phyloP scores from a whole-genome alignment of 2,329 filamentous ascomycete genomes.

The Cryphonectria radicalis region DNA sequence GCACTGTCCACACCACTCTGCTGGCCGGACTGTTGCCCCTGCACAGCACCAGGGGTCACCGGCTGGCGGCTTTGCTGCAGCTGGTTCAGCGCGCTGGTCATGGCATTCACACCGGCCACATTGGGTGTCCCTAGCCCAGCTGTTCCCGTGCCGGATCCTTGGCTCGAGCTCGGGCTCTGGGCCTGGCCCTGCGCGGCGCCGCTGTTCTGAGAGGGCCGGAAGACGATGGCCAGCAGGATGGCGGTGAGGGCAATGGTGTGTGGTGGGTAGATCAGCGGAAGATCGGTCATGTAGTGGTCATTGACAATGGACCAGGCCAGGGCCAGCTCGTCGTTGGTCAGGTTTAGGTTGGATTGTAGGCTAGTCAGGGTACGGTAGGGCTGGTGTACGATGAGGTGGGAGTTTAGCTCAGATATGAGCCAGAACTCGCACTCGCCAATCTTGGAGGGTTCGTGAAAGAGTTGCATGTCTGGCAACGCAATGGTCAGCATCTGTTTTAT shows the following conservation, averaged over 20 bases:
- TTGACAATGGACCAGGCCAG: conserved; percentile 86
- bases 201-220: conserved; percentile 62
- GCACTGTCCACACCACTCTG: conserved; percentile 13
- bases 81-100: conserved; percentile 53
- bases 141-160: conserved; percentile 27
- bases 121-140: conserved; percentile 30
- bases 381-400: conserved; percentile 87
- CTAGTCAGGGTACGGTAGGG: conserved; percentile 82
- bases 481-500: conserved; percentile 17
- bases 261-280: conserved; percentile 85
- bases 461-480: conserved; percentile 27
- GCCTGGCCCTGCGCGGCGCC: conserved; percentile 39
- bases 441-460: conserved; percentile 73
- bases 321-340: conserved; percentile 78
- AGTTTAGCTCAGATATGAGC: conserved; percentile 88
- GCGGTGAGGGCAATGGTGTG: conserved; percentile 87
- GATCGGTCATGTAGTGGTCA: conserved; percentile 89
- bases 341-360: conserved; percentile 68
- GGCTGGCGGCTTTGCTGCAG: conserved; percentile 42
- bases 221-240: conserved; percentile 80
- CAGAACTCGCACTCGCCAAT: conserved; percentile 94
- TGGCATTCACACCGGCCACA: conserved; percentile 51
- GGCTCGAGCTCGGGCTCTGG: conserved; percentile 25
- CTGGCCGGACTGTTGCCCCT: conserved; percentile 31
- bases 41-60: conserved; percentile 26